Evolutionary conservation across 306 rosid species (phyloP), one percentile per base, ranked within the genome.

Genomic region (Potentilla sterilis): DNA sequence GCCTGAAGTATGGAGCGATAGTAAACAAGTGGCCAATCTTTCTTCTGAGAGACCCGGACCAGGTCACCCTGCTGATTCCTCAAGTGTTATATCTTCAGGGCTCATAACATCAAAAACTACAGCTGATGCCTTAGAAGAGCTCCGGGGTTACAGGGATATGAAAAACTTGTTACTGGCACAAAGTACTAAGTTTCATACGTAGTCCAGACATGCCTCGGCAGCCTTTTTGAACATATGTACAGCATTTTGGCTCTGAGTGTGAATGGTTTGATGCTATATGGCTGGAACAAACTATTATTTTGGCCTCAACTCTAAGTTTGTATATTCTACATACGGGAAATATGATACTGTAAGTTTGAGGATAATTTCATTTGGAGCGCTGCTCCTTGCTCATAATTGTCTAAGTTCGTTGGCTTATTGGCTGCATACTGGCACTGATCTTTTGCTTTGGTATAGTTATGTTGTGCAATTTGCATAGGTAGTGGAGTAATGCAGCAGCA

Each of bases 61-160:
- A 59, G 65, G 67, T 43, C 80, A 80, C 70, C 67, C 16, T 72
- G 80, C 72, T 76, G 57, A 51, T 69, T 76, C 85, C 7, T 81
- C 51, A 15, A 89, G 90, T 54, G 65, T 78, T 42, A 68, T 79
- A 49, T 81, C 92, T 21, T 88, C 87, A 0, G 88, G 81, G 62
- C 79, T 82, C 51, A 63, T 35, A 41, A 37, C 72, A 58, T 47
- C 81, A 70, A 92, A 85, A 83, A 94, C 97, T 69, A 86, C 96
- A 12, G 75, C 83, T 16, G 97, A 92, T 84, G 96, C 97, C 62
- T 86, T 92, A 81, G 86, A 88, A 92, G 98, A 94, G 89, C 89
- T 88, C 58, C 88, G 86, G 74, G 83, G 82, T 55, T 94, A 92
- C 87, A 86, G 81, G 83, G 88, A 85, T 61, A 85, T 88, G 91